Evolutionary conservation across 73 alveolate genomes (phyloP).

Genomic region (Paramecium primaurelia): DNA sequence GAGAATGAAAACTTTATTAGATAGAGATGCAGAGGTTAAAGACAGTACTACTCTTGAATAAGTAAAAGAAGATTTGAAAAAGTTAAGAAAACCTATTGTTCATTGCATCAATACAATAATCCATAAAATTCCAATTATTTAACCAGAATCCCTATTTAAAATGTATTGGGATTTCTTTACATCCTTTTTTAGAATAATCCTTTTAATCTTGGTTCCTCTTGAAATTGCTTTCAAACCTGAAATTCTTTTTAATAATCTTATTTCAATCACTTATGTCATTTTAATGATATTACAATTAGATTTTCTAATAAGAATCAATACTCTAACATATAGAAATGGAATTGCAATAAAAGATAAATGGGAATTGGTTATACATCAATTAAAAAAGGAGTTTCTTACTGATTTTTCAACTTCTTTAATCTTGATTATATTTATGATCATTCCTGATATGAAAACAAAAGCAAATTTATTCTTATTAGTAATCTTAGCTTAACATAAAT

Average conservation of each 20-base stretch:
- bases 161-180: conserved; percentile 4
- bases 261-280: not conserved
- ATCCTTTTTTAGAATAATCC: not conserved
- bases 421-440: not conserved
- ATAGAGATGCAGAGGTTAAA: not conserved
- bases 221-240: not conserved
- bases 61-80: not conserved
- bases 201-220: not conserved
- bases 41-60: not conserved
- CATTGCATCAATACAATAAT: not conserved
- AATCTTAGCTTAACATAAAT: not conserved
- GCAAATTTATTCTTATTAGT: not conserved
- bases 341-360: not conserved
- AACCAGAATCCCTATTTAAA: conserved; percentile 7
- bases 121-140: not conserved
- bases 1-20: not conserved
- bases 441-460: not conserved
- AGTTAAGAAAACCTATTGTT: not conserved
- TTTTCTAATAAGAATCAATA: conserved; percentile 2
- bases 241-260: not conserved
- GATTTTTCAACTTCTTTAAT: not conserved
- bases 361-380: not conserved
- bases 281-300: not conserved
- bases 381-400: not conserved
- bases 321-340: conserved; percentile 27